Base-by-base conservation (phyloP, 164 flowering plant genomes). In the Pachysandra terminalis region DNA sequence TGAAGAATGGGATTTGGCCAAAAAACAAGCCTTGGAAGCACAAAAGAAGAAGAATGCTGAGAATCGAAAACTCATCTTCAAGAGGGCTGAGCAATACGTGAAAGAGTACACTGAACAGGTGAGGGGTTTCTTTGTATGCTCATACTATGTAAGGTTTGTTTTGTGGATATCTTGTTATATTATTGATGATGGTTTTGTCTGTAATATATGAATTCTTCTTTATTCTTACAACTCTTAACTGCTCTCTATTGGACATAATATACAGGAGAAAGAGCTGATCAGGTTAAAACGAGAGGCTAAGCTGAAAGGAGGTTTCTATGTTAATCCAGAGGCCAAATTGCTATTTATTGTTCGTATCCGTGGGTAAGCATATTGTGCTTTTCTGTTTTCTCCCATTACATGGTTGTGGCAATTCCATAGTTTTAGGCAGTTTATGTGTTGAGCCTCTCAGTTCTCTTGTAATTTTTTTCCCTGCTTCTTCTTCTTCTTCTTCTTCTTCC, bases 271-370 rank as follows among this genome's bases (percentile, higher is more conserved):
- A 58, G 84, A 81, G 60, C 37, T 78, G 45, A 76, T 81, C 23
- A 21, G 58, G 26, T 56, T 81, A 74, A 81, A 81, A 60, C 72
- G 80, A 5, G 84, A 81, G 64, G 84, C 84, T 0, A 78, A 68
- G 63, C 26, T 78, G 73, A 78, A 71, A 61, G 90, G 90, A 0
- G 91, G 91, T 0, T 85, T 85, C 45, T 87, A 87, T 69, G 89
- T 85, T 37, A 61, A 74, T 61, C 87, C 91, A 0, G 91, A 87
- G 60, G 82, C 91, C 0, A 87, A 83, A 66, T 70, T 87, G 22
- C 25, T 87, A 68, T 87, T 82, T 22, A 85, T 87, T 40, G 66
- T 81, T 35, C 71, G 91, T 0, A 87, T 87, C 21, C 81, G 88
- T 25, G 90, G 89, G 89, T 83, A 72, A 21, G 78, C n/a, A n/a